Conservation (phyloP, 2,329 filamentous ascomycete genomes). For the Leptodontidium sp. region DNA sequence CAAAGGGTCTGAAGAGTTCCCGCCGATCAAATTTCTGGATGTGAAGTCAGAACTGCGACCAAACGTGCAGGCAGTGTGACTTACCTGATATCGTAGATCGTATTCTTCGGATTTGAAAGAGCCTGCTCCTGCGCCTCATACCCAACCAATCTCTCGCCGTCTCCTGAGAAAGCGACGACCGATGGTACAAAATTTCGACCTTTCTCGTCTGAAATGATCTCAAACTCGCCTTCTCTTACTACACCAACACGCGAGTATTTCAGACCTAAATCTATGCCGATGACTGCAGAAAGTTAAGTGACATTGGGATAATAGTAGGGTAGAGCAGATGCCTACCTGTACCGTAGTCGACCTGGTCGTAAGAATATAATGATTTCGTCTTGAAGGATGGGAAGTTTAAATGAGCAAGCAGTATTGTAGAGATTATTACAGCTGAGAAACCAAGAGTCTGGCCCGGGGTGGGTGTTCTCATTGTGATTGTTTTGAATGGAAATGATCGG, state of each 20-base stretch:
- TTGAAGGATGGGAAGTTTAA: not conserved
- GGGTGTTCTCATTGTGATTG: not conserved
- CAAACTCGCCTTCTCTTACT: not conserved
- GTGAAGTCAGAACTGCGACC: not conserved
- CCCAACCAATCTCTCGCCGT: constrained; percentile 24
- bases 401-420: not conserved
- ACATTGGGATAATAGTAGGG: no score
- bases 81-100: constrained; percentile 26
- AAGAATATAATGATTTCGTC: not conserved
- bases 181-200: constrained; percentile 26
- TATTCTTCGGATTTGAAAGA: constrained; percentile 30
- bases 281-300: not conserved
- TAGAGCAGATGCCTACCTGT: not conserved
- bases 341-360: not conserved
- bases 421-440: not conserved
- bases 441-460: not conserved
- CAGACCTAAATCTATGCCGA: constrained; percentile 15
- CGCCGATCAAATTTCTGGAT: constrained; percentile 20
- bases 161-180: constrained; percentile 29
- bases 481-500: not conserved
- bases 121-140: constrained; percentile 30
- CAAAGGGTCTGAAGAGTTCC: constrained; percentile 16
- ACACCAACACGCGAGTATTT: constrained; percentile 14
- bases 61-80: not conserved
- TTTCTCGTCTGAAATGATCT: constrained; percentile 31